A percentile compares a stretch with the other conserved stretches of the same genome.
These are phyloP conservation scores for Rutstroemia sp. DNA, from an alignment of 2,329 filamentous ascomycete genomes.

Conservation along the genomic window DNA sequence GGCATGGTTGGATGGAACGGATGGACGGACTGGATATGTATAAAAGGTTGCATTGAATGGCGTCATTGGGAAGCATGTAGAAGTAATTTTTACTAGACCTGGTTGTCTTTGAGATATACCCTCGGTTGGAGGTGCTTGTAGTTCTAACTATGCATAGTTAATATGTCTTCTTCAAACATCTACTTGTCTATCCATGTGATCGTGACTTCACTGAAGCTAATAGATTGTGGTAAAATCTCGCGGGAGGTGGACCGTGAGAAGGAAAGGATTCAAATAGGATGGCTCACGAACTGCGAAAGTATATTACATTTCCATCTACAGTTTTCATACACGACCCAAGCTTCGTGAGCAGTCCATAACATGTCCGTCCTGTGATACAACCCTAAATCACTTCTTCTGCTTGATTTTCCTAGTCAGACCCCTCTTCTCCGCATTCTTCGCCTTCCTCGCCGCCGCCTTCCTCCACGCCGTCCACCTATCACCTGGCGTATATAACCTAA, in stretches of 20 bases:
- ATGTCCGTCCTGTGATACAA: neutral
- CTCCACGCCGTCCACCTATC: constrained; percentile 56
- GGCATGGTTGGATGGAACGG: neutral
- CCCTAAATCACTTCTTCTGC: neutral
- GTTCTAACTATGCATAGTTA: constrained; percentile 1
- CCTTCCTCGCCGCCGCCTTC: constrained; percentile 44
- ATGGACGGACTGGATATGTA: neutral
- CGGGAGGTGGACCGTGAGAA: too few species aligned
- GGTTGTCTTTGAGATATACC: neutral
- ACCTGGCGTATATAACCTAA: constrained; percentile 48
- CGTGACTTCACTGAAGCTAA: too few species aligned
- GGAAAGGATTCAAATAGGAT: too few species aligned
- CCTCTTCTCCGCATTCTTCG: constrained; percentile 45
- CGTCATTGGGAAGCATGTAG: constrained; percentile 6
- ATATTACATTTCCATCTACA: too few species aligned
- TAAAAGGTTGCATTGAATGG: constrained; percentile 1
- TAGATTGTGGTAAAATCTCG: too few species aligned
- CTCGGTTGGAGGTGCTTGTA: constrained; percentile 1
- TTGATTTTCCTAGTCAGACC: constrained; percentile 38
- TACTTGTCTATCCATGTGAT: too few species aligned
- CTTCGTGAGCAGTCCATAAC: neutral
- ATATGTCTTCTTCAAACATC: neutral
- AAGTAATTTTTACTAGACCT: constrained; percentile 3
- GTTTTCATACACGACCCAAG: neutral
- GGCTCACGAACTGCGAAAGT: too few species aligned